A percentile compares a stretch with the other conserved stretches of the same genome.
These are phyloP conservation scores for Biancaea sappan DNA, from an alignment of 306 rosid genomes.

Conservation along the genomic window DNA sequence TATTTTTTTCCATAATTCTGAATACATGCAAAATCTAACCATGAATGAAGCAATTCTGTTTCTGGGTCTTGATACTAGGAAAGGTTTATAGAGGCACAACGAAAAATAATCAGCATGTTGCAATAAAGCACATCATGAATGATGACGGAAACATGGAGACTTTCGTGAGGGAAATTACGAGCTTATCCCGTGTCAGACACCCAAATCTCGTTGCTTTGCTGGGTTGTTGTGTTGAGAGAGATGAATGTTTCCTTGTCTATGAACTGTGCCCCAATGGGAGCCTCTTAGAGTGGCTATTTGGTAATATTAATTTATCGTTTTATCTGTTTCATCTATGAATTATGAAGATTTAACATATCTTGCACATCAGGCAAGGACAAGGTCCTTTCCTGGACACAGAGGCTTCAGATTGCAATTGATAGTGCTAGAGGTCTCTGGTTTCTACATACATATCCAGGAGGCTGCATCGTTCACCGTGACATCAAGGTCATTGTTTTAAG, in stretches of 20 bases:
- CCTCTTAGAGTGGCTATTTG: constrained; percentile 74
- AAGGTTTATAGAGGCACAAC: constrained; percentile 59
- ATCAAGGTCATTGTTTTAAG: constrained; percentile 51
- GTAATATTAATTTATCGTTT: constrained; percentile 35
- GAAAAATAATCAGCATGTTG: constrained; percentile 52
- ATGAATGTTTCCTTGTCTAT: constrained; percentile 67
- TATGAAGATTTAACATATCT: constrained; percentile 30
- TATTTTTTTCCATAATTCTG: too few relatives aligned
- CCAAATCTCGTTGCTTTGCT: constrained; percentile 61
- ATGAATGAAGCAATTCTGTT: background rate
- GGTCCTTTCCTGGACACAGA: constrained; percentile 56
- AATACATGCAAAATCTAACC: background rate
- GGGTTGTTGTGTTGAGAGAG: constrained; percentile 49
- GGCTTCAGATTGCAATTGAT: constrained; percentile 66
- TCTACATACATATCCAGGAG: constrained; percentile 60
- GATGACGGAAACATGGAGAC: constrained; percentile 61
- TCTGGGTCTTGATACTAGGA: constrained; percentile 41
- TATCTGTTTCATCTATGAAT: constrained; percentile 2
- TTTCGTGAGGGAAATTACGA: constrained; percentile 59
- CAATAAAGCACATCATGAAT: constrained; percentile 62
- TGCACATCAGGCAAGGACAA: constrained; percentile 53
- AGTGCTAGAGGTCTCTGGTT: constrained; percentile 67
- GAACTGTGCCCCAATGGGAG: constrained; percentile 64
- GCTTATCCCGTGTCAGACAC: constrained; percentile 58
- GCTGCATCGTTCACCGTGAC: constrained; percentile 77